Evolutionary conservation across 1,284 basidiomycete species (phyloP).

Genomic region (Sparassis latifolia): DNA sequence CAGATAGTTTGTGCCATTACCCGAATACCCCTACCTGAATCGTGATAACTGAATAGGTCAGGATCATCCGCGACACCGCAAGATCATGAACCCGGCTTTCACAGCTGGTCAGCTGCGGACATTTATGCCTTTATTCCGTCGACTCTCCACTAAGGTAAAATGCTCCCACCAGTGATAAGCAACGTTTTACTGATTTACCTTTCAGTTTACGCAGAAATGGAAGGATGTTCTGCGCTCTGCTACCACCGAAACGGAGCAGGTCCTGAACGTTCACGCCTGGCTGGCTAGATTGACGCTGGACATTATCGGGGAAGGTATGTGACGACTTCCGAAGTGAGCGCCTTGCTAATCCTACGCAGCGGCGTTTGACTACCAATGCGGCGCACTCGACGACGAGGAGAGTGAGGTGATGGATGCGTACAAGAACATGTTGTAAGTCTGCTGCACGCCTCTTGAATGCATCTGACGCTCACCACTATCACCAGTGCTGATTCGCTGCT

Average conservation of each 20-base stretch:
- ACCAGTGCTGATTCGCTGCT: constrained; percentile 15
- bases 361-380: constrained; percentile 25
- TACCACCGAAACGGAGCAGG: constrained; percentile 2
- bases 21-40: not conserved
- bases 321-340: constrained; percentile 17
- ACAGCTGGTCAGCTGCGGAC: constrained; percentile 36
- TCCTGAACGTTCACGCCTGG: constrained; percentile 32
- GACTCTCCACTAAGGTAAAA: constrained; percentile 35
- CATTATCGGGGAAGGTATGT: constrained; percentile 34
- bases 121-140: constrained; percentile 41
- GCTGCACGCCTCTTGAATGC: not conserved
- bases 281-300: constrained; percentile 40
- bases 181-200: not conserved
- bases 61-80: constrained; percentile 34
- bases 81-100: constrained; percentile 37
- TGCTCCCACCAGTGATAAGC: constrained; percentile 11
- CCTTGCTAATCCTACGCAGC: constrained; percentile 24
- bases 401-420: constrained; percentile 24
- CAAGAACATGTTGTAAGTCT: constrained; percentile 27
- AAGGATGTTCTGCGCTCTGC: constrained; percentile 11
- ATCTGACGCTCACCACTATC: not conserved
- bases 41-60: constrained; percentile 23
- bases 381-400: constrained; percentile 21
- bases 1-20: not conserved
- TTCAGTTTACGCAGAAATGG: constrained; percentile 17